A percentile compares a stretch with the other conserved stretches of the same genome.
phyloP scores from a whole-genome alignment of 1,284 basidiomycete species.

The Thelephora terrestris region DNA sequence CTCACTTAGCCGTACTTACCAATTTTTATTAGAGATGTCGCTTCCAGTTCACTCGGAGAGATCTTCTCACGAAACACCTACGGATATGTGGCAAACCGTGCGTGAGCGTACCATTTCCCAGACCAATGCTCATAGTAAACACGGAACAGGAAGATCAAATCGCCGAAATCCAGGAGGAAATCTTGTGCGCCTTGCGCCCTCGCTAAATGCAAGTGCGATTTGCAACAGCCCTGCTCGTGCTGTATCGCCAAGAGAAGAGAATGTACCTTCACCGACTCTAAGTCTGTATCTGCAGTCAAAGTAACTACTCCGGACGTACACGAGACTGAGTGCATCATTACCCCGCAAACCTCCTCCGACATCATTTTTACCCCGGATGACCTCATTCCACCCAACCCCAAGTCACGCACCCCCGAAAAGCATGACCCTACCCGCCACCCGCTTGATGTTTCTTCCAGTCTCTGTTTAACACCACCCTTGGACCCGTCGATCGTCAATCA shows the following conservation, averaged over 20 bases:
- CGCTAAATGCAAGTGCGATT: conserved; percentile 62
- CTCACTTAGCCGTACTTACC: neutral
- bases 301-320: neutral
- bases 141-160: neutral
- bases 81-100: conserved; percentile 42
- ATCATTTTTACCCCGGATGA: no score
- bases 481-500: no score
- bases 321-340: neutral
- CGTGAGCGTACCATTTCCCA: conserved; percentile 15
- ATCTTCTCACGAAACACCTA: conserved; percentile 46
- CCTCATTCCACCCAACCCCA: no score
- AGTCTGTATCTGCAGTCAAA: neutral
- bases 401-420: no score
- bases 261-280: conserved; percentile 30
- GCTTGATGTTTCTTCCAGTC: no score
- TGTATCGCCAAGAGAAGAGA: conserved; percentile 48
- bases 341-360: no score
- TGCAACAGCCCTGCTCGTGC: conserved; percentile 54
- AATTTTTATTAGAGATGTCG: conserved; percentile 32
- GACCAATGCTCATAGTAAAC: neutral
- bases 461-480: no score
- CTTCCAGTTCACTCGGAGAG: conserved; percentile 48
- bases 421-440: no score
- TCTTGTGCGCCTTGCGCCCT: conserved; percentile 56
- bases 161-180: conserved; percentile 35